Evolutionary conservation across 371 early-diverging fungal species (phyloP).

Genomic region (Mucor saturninus): DNA sequence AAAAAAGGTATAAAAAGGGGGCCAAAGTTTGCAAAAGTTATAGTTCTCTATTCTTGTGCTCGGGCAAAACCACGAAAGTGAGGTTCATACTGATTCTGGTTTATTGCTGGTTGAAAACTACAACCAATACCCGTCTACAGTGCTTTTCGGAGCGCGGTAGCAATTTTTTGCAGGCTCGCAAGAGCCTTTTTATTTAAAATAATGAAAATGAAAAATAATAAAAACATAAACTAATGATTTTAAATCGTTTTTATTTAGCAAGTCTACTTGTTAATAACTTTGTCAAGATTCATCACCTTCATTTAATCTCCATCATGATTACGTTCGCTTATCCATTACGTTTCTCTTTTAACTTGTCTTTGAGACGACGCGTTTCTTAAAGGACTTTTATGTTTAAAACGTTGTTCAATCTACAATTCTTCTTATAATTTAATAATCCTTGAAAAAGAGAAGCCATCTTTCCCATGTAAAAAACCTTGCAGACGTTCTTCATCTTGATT

Average conservation of each 20-base stretch:
- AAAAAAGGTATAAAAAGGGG: constrained; percentile 42
- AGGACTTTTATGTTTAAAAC: too few species aligned
- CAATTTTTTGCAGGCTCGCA: constrained; percentile 58
- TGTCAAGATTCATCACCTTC: too few species aligned
- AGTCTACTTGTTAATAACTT: not conserved
- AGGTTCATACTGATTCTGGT: constrained; percentile 62
- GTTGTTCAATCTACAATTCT: too few species aligned
- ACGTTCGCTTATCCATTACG: too few species aligned
- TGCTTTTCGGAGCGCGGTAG: constrained; percentile 46
- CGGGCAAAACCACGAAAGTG: constrained; percentile 64
- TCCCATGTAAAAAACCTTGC: too few species aligned
- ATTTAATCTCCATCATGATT: too few species aligned
- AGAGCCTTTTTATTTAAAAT: constrained; percentile 30
- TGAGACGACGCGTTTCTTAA: too few species aligned
- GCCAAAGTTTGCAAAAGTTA: constrained; percentile 23
- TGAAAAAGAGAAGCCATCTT: too few species aligned
- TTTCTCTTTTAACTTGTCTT: too few species aligned
- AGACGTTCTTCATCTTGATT: too few species aligned
- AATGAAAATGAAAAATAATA: constrained; percentile 35
- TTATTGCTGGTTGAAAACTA: constrained; percentile 68
- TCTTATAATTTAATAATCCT: too few species aligned
- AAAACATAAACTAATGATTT: not conserved
- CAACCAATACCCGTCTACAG: constrained; percentile 62
- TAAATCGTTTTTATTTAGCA: not conserved
- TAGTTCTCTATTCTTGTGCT: constrained; percentile 57